Conservation (phyloP, 768 basidiomycete species). For the Termitomyces sp. region DNA sequence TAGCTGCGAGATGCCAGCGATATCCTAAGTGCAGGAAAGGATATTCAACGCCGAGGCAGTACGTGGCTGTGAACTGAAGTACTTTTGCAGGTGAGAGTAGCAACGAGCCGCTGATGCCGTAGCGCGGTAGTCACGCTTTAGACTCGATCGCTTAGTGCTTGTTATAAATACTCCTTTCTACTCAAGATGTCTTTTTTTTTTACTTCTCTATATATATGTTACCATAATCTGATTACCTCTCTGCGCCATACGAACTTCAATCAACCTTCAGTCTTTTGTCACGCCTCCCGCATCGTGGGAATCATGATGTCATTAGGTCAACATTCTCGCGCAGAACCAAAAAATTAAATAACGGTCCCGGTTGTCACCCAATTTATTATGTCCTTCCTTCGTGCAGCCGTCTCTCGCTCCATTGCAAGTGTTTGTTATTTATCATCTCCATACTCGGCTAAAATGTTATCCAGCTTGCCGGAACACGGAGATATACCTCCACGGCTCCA, state of each 20-base stretch:
- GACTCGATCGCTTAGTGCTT: neutral
- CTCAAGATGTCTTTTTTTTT: neutral
- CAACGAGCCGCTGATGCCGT: neutral
- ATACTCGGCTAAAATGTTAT: conserved; percentile 1
- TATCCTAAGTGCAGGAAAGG: neutral
- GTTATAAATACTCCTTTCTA: neutral
- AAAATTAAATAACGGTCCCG: neutral
- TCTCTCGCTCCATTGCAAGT: conserved; percentile 40
- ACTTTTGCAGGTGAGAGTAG: neutral
- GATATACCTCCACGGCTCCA: conserved; percentile 41
- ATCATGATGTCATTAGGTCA: conserved; percentile 7
- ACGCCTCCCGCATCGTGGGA: conserved; percentile 3
- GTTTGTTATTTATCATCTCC: neutral
- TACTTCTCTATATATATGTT: neutral
- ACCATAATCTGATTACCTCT: neutral
- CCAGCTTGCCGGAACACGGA: conserved; percentile 33
- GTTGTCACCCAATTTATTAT: conserved; percentile 22
- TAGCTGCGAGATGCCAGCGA: neutral
- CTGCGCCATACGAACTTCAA: neutral
- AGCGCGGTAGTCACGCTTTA: neutral
- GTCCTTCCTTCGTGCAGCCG: conserved; percentile 36
- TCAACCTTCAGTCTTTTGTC: neutral
- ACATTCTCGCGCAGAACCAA: neutral
- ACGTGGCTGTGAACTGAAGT: conserved; percentile 1
- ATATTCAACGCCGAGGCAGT: neutral